Evolutionary conservation across 345 rosid genomes (phyloP), one percentile per base, ranked within the genome.

Genomic region (Pugionium cornutum): DNA sequence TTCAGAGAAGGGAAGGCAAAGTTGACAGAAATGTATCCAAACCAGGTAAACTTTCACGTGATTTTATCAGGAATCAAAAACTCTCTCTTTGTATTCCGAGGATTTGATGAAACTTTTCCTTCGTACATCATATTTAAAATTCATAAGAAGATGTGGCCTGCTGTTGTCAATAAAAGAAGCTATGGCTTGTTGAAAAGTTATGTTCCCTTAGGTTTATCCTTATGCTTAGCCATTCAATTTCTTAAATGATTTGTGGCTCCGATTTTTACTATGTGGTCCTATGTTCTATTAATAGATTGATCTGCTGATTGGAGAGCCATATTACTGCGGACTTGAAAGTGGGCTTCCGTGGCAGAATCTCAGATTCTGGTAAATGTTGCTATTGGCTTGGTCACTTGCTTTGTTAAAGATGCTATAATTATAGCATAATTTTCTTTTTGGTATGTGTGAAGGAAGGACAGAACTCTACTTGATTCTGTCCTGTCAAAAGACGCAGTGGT

Each of bases 281-380:
- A 3, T 64, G 41, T 35, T 58, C 25, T 42, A 31, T 73, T 69
- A 64, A 56, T 77, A 94, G 99, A 81, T 85, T 77, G 97, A 94
- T 72, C 69, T 86, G 67, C 69, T 90, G 77, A 78, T 94, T 63
- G 96, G 86, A 62, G 99, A 94, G 69, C 99, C 96, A 30, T 88
- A 81, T 75, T 94, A 83, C 74, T 74, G 63, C 69, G 97, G 87
- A 64, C 79, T 77, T 72, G 96, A 90, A 49, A 83, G 83, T 73
- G 77, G 75, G 76, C 96, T 94, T 73, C 99, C 95, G 2, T 94
- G 99, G 96, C 88, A 88, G 63, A 85, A 85, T 78, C 85, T 94
- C 58, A 92, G 95, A 36, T 94, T 94, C 78, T 94, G 99, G 99
- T 94, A 80, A 10, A 60, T 73, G 53, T 9, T 52, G 34, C 39